Conservation (phyloP, 2,329 filamentous ascomycete species). For the Dothideomycetes sp. region DNA sequence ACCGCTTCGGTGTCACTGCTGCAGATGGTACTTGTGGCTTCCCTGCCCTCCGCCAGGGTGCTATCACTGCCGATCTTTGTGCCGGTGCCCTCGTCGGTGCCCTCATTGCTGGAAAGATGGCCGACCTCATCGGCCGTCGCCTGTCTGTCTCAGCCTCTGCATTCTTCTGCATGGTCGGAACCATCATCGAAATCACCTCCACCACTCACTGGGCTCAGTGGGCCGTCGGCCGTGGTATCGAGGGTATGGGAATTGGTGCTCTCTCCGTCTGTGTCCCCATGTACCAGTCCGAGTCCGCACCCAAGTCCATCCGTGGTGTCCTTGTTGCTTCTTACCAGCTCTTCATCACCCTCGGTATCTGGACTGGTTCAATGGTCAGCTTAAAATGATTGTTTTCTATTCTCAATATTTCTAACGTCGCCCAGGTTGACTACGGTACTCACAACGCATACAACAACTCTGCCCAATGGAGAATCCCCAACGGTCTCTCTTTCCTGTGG, state of each 20-base stretch:
- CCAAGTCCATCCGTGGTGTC: conserved; percentile 51
- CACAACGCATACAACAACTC: conserved; percentile 11
- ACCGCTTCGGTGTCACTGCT: conserved; percentile 43
- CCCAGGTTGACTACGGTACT: conserved; percentile 20
- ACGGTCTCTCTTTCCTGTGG: conserved; percentile 21
- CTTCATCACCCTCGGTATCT: conserved; percentile 34
- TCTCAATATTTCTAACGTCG: too few species aligned
- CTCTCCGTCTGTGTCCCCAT: conserved; percentile 50
- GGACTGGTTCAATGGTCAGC: conserved; percentile 21
- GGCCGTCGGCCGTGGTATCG: conserved; percentile 36
- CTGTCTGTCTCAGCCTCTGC: conserved; percentile 39
- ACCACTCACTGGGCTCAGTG: conserved; percentile 30
- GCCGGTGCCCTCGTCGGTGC: conserved; percentile 32
- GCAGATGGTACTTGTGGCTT: conserved; percentile 27
- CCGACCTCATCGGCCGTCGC: conserved; percentile 41
- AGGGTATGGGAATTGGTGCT: conserved; percentile 32
- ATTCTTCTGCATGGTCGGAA: conserved; percentile 29
- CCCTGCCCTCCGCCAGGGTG: conserved; percentile 23
- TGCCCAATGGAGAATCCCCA: conserved; percentile 21
- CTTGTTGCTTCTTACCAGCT: conserved; percentile 43
- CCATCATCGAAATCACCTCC: conserved; percentile 32
- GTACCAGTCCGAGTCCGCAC: conserved; percentile 55
- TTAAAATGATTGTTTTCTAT: too few species aligned
- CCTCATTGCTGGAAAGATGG: conserved; percentile 33
- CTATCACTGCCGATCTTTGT: conserved; percentile 33